Base-by-base conservation (phyloP, 805 yeast species). In the Vanderwaltozyma yarrowii region DNA sequence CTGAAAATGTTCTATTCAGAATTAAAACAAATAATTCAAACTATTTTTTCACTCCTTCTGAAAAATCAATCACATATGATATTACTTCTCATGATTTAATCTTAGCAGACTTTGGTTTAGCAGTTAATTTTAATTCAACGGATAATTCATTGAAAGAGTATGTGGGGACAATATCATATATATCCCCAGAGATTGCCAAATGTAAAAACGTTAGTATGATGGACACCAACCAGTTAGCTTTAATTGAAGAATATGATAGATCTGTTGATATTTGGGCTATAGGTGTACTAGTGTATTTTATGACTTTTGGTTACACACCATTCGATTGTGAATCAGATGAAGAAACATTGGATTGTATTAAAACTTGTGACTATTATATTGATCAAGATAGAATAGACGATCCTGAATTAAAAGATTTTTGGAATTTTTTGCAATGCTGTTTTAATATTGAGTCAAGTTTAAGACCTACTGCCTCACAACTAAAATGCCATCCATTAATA, bases 241-340 rank as follows among this genome's bases (percentile, higher is more conserved):
- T 76, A 8, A 13, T 24, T 9, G 15, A 20, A 11, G 10, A 28
- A 15, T 80, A 80, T 47, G 71, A 72, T 19, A 66, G 61, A 44
- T 69, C 73, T 3, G 79, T 80, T 2, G 89, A 80, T 51, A 66
- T 80, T 24, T 80, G 89, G 89, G 81, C 88, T 0, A 64, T 80
- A 20, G 89, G 88, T 2, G 86, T 80, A 2, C 62, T 79, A 25
- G 69, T 79, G 2, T 81, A 80, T 54, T 80, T 80, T 48, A 70
- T 80, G 70, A 66, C 78, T 13, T 70, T 80, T 43, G 88, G 88
- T 2, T 81, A 79, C 52, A 74, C 80, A 60, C 89, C 89, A 1
- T 80, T 80, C 55, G 88, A 80, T 49, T 74, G 87, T 45, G 87
- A 80, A 36, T 70, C 75, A 5, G 78, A 78, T 29, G 70, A 69